Conservation (phyloP, 805 yeast genomes). For the Yarrowia porcina region DNA sequence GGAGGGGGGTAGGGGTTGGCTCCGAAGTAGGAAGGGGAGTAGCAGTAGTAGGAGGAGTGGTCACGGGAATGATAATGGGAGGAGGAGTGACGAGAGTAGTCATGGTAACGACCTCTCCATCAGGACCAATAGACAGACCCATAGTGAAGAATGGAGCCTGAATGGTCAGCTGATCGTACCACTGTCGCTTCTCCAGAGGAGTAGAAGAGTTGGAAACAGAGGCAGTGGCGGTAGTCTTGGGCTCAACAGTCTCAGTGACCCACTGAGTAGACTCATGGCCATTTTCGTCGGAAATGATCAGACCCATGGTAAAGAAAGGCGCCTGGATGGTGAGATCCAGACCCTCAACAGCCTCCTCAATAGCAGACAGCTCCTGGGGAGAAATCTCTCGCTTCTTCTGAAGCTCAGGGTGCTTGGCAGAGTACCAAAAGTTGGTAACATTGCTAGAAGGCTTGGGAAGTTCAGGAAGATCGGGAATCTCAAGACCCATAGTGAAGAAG, state of each 20-base stretch:
- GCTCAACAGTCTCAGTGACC: slow-evolving; percentile 1
- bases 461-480: background rate
- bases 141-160: slow-evolving; percentile 9
- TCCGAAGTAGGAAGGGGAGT: background rate
- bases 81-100: slow-evolving; percentile 11
- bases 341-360: background rate
- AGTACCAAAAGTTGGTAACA: background rate
- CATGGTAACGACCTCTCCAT: background rate
- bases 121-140: slow-evolving; percentile 15
- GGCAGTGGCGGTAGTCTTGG: background rate
- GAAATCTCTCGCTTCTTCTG: background rate
- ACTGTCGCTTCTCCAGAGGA: background rate
- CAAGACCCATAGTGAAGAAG: slow-evolving; percentile 10
- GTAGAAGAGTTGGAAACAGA: background rate
- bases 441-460: background rate
- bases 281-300: background rate
- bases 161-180: background rate
- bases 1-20: background rate
- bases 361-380: background rate
- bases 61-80: background rate
- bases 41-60: background rate
- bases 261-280: background rate
- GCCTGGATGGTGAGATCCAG: slow-evolving; percentile 11
- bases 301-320: slow-evolving; percentile 16
- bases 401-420: background rate